Conservation (phyloP, 257 asterid species). For the Orobanche coerulescens region DNA sequence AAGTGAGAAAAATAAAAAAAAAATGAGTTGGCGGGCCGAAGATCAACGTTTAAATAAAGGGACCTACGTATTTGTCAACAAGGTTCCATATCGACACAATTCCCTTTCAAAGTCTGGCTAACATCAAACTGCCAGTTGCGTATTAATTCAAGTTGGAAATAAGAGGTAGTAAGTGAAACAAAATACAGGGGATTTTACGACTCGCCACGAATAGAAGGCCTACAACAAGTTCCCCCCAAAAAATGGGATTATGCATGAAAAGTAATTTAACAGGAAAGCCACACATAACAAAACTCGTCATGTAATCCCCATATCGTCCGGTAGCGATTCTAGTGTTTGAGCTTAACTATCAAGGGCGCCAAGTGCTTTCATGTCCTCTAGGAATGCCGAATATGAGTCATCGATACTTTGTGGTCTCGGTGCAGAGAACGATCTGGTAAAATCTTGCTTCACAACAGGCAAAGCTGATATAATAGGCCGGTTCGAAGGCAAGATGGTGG, state of each 20-base stretch:
- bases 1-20: too few species aligned
- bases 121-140: not conserved
- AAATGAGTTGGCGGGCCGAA: too few species aligned
- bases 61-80: too few species aligned
- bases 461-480: conserved; percentile 37
- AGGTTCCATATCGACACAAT: too few species aligned
- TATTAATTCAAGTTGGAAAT: not conserved
- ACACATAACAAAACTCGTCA: not conserved
- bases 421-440: conserved; percentile 30
- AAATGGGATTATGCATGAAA: not conserved
- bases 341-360: conserved; percentile 62
- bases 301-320: not conserved
- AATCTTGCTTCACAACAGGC: conserved; percentile 34
- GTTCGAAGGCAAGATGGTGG: conserved; percentile 25
- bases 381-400: conserved; percentile 69
- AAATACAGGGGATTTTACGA: not conserved
- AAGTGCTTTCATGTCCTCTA: conserved; percentile 81
- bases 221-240: not conserved
- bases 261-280: not conserved
- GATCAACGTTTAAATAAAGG: too few species aligned
- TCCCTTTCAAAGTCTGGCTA: not conserved
- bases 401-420: conserved; percentile 61
- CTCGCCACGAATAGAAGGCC: conserved; percentile 1
- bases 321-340: not conserved
- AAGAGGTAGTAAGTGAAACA: not conserved